Conservation (phyloP, 73 alveolate genomes). For the Paraurostyla sp. region DNA sequence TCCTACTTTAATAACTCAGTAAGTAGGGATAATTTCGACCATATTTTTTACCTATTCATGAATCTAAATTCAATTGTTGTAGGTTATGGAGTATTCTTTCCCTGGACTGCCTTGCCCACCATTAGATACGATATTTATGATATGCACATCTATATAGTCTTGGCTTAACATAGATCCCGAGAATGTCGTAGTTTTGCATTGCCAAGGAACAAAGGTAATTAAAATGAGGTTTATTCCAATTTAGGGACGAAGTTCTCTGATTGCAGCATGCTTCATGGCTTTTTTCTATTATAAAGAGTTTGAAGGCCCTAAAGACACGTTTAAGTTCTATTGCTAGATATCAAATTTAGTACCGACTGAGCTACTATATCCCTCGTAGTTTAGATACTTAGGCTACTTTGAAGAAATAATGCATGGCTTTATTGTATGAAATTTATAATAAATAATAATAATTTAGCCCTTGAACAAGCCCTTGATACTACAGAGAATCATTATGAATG, state of each 20-base stretch:
- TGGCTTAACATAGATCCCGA: slow-evolving; percentile 59
- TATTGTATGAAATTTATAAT: background rate
- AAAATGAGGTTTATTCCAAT: background rate
- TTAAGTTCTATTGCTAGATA: slow-evolving; percentile 9
- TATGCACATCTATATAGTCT: slow-evolving; percentile 45
- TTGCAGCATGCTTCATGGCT: slow-evolving; percentile 62
- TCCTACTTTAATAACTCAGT: slow-evolving; percentile 57
- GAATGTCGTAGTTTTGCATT: slow-evolving; percentile 51
- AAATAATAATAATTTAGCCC: slow-evolving; percentile 2
- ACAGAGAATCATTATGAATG: slow-evolving; percentile 51
- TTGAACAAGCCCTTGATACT: slow-evolving; percentile 20
- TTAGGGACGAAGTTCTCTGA: slow-evolving; percentile 54
- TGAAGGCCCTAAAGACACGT: slow-evolving; percentile 5
- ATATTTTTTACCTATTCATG: no score
- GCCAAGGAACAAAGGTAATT: slow-evolving; percentile 60
- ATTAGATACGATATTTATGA: slow-evolving; percentile 54
- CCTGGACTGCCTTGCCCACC: slow-evolving; percentile 74
- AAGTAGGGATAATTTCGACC: background rate
- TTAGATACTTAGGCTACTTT: slow-evolving; percentile 48
- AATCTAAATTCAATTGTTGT: no score
- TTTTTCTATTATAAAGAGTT: slow-evolving; percentile 26
- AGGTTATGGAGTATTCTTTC: slow-evolving; percentile 66
- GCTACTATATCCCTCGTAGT: slow-evolving; percentile 37
- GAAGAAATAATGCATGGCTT: slow-evolving; percentile 50
- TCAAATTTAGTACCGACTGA: background rate